Percentiles rank a stretch among this genome's conserved stretches.
These are phyloP conservation scores for Melanomma pulvis-pyrius DNA, from an alignment of 495 filamentous ascomycete genomes.

Conservation along the genomic window DNA sequence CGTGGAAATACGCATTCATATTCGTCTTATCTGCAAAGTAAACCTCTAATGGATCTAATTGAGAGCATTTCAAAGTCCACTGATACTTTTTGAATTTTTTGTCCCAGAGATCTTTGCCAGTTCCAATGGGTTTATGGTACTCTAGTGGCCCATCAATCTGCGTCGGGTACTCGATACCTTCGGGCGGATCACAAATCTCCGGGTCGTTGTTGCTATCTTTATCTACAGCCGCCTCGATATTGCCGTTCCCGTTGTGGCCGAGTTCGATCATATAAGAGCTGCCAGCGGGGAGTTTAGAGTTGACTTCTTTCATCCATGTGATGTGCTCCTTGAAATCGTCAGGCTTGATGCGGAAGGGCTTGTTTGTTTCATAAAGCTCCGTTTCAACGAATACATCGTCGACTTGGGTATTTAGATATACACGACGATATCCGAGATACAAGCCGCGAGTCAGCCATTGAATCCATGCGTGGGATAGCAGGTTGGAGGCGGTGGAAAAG, in stretches of 20 bases:
- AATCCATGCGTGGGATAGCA: constrained; percentile 64
- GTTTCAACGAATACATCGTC: constrained; percentile 65
- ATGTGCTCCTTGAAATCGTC: constrained; percentile 54
- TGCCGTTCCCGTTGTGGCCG: constrained; percentile 65
- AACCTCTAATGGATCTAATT: constrained; percentile 52
- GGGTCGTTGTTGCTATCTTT: constrained; percentile 25
- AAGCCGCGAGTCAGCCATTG: constrained; percentile 63
- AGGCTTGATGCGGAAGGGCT: constrained; percentile 54
- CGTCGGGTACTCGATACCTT: constrained; percentile 46
- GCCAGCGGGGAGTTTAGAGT: constrained; percentile 56
- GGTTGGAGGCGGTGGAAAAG: constrained; percentile 58
- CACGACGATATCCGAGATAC: constrained; percentile 58
- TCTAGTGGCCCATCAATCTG: constrained; percentile 57
- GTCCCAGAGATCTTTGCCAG: constrained; percentile 60
- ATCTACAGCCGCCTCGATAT: constrained; percentile 47
- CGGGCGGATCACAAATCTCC: constrained; percentile 37
- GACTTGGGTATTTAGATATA: constrained; percentile 62
- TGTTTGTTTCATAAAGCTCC: constrained; percentile 55
- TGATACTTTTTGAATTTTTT: constrained; percentile 48
- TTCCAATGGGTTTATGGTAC: constrained; percentile 61
- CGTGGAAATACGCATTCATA: constrained; percentile 55
- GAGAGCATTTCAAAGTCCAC: constrained; percentile 54
- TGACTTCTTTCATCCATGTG: constrained; percentile 55
- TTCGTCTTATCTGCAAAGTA: constrained; percentile 55
- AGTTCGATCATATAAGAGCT: constrained; percentile 59